Evolutionary conservation across 2,329 filamentous ascomycete genomes (phyloP).

Genomic region (Botryotinia convoluta): DNA sequence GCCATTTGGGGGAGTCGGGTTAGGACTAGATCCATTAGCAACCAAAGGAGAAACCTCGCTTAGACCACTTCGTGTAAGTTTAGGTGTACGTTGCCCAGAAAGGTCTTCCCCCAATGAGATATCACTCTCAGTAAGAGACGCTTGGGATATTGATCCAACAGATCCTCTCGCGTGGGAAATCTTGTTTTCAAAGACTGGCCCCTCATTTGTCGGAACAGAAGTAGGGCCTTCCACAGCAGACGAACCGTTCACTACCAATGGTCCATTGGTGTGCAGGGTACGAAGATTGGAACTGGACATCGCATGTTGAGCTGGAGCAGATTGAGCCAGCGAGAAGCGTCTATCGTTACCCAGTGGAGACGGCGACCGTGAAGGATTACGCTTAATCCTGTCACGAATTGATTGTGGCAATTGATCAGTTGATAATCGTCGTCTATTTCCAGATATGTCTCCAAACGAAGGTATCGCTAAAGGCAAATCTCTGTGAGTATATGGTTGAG

Average conservation of each 20-base stretch:
- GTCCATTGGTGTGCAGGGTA: constrained; percentile 32
- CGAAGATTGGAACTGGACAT: constrained; percentile 33
- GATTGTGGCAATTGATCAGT: constrained; percentile 39
- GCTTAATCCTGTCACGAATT: constrained; percentile 36
- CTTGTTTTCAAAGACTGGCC: constrained; percentile 31
- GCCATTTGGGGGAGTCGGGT: constrained; percentile 18
- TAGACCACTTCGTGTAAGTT: constrained; percentile 25
- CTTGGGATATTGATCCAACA: constrained; percentile 34
- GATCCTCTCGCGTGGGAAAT: constrained; percentile 27
- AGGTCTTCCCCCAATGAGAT: constrained; percentile 28
- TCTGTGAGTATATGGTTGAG: constrained; percentile 26
- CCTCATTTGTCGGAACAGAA: constrained; percentile 27
- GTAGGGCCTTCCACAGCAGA: not conserved
- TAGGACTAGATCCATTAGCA: constrained; percentile 31
- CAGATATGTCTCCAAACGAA: constrained; percentile 36
- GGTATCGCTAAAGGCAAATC: constrained; percentile 34
- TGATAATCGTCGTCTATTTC: constrained; percentile 33
- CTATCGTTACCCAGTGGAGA: constrained; percentile 39
- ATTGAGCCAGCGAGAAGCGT: constrained; percentile 33
- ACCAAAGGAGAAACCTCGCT: constrained; percentile 29
- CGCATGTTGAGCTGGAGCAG: constrained; percentile 33
- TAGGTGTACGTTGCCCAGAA: constrained; percentile 33
- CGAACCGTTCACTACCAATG: constrained; percentile 37
- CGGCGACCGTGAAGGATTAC: constrained; percentile 36
- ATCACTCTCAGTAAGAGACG: constrained; percentile 31